phyloP scores from a whole-genome alignment of 129 eudicot genomes.

The Lonicera japonica region DNA sequence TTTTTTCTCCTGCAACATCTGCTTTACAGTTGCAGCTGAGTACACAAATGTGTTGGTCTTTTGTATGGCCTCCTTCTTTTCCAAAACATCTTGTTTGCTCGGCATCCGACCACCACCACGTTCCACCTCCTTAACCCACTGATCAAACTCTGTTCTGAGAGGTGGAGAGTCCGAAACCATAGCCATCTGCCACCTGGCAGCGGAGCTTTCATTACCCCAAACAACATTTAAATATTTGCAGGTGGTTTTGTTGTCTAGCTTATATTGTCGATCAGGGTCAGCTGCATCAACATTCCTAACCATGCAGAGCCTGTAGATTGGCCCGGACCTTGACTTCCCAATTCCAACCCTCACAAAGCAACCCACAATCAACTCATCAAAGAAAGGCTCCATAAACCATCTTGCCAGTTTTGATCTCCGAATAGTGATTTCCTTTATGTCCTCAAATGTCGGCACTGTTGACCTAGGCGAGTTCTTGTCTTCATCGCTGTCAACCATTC shows the following conservation, averaged over 20 bases:
- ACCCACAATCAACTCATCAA: slow-evolving; percentile 83
- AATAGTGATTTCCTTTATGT: slow-evolving; percentile 69
- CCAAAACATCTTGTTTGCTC: slow-evolving; percentile 66
- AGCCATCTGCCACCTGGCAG: slow-evolving; percentile 99
- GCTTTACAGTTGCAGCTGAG: slow-evolving; percentile 92
- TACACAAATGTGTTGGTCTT: slow-evolving; percentile 71
- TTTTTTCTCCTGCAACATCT: slow-evolving; percentile 90
- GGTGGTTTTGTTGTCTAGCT: slow-evolving; percentile 79
- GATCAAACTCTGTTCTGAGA: slow-evolving; percentile 69
- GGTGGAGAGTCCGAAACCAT: slow-evolving; percentile 94
- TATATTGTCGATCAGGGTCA: slow-evolving; percentile 74
- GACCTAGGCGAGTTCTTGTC: slow-evolving; percentile 49
- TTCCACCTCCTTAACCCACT: slow-evolving; percentile 75
- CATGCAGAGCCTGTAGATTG: slow-evolving; percentile 78
- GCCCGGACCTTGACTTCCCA: slow-evolving; percentile 76
- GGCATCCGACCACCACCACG: slow-evolving; percentile 87
- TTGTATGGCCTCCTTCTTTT: slow-evolving; percentile 73
- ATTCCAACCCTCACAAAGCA: slow-evolving; percentile 96
- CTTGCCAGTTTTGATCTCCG: slow-evolving; percentile 77
- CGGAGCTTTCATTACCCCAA: slow-evolving; percentile 90
- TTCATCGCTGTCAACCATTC: slow-evolving; percentile 51
- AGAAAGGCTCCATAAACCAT: slow-evolving; percentile 97
- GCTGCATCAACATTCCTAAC: slow-evolving; percentile 85
- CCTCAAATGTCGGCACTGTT: slow-evolving; percentile 50
- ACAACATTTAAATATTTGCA: slow-evolving; percentile 71